Percentiles rank a stretch among this genome's conserved stretches.
Evolutionary conservation across 1,284 basidiomycete genomes (phyloP).

Genomic region (Erythrobasidium hasegawianum): DNA sequence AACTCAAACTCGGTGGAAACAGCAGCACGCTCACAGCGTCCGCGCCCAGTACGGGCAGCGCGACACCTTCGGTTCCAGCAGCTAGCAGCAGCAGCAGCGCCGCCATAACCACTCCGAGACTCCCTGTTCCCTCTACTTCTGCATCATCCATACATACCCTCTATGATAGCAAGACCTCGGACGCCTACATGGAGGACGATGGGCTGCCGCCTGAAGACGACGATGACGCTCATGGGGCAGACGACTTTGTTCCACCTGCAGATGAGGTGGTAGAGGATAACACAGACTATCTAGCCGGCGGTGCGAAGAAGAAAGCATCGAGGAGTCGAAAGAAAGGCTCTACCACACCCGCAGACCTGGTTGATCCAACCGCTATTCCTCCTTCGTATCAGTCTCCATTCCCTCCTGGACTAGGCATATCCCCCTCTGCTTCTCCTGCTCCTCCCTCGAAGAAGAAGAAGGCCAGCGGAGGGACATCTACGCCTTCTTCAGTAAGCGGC

Average conservation of each 20-base stretch:
- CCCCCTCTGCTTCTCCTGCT: neutral
- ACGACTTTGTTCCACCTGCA: neutral
- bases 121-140: neutral
- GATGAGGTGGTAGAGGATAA: neutral
- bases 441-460: conserved; percentile 1
- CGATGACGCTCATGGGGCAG: neutral
- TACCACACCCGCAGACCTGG: conserved; percentile 6
- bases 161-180: neutral
- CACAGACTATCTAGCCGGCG: neutral
- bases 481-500: neutral
- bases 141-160: neutral
- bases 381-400: neutral
- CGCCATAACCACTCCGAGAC: too few species aligned
- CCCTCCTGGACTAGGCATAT: neutral
- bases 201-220: neutral
- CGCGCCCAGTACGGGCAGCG: neutral
- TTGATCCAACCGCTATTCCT: conserved; percentile 7
- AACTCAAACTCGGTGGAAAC: conserved; percentile 30
- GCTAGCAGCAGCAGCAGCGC: neutral
- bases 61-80: too few species aligned
- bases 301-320: neutral
- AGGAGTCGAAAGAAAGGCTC: neutral
- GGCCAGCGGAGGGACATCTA: neutral
- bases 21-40: neutral
- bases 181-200: neutral